A percentile compares a stretch with the other conserved stretches of the same genome.
phyloP scores from a whole-genome alignment of 2,329 filamentous ascomycete genomes.

The Fusarium pseudograminearum region DNA sequence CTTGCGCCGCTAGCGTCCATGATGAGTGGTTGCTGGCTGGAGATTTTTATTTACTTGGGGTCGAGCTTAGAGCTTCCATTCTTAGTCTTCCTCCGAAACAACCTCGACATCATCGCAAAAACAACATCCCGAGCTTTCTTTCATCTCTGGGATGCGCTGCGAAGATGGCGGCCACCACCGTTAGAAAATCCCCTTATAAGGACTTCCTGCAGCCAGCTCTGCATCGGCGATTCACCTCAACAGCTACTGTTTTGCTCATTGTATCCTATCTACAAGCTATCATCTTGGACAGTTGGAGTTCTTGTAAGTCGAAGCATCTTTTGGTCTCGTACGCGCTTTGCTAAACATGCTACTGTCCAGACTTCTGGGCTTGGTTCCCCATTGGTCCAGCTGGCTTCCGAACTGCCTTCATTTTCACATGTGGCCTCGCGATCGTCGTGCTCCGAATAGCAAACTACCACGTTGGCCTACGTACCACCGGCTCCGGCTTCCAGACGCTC shows the following conservation, averaged over 20 bases:
- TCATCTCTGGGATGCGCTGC: constrained; percentile 58
- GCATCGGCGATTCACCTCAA: constrained; percentile 86
- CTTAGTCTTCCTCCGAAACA: constrained; percentile 19
- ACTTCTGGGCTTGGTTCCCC: constrained; percentile 89
- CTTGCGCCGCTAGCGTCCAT: constrained; percentile 37
- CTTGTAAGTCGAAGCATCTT: constrained; percentile 65
- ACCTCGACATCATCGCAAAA: constrained; percentile 34
- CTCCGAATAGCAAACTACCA: constrained; percentile 88
- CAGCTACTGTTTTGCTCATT: constrained; percentile 75
- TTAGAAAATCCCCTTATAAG: constrained; percentile 76
- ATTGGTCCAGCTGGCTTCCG: constrained; percentile 80
- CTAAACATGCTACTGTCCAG: constrained; percentile 57
- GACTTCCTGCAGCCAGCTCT: constrained; percentile 91
- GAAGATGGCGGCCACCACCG: constrained; percentile 65
- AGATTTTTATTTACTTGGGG: constrained; percentile 53
- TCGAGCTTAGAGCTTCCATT: constrained; percentile 30
- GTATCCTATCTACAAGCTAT: constrained; percentile 81
- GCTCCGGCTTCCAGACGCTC: constrained; percentile 75
- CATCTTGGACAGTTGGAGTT: constrained; percentile 75
- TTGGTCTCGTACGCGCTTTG: not conserved
- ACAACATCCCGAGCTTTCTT: constrained; percentile 32
- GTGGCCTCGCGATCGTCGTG: constrained; percentile 81
- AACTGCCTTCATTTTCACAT: constrained; percentile 79
- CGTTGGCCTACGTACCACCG: constrained; percentile 77
- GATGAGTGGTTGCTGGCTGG: constrained; percentile 49